Percentiles rank a stretch among this genome's conserved stretches.
phyloP scores from a whole-genome alignment of 2,329 filamentous ascomycete genomes.

The Colletotrichum destructivum region DNA sequence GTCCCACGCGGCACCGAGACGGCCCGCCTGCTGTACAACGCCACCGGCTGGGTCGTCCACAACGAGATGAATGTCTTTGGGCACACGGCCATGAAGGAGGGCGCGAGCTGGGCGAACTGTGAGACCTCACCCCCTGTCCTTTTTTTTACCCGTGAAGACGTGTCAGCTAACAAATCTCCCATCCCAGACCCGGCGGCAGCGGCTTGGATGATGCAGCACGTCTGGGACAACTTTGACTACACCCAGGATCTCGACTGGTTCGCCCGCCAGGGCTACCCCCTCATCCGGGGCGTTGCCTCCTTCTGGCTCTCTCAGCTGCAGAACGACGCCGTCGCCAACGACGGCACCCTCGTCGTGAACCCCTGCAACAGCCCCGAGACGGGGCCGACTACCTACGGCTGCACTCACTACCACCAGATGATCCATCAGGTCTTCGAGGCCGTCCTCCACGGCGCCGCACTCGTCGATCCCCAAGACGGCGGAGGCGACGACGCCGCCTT shows the following conservation, averaged over 20 bases:
- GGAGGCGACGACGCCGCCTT: constrained; percentile 47
- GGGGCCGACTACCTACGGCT: constrained; percentile 68
- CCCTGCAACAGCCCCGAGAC: constrained; percentile 73
- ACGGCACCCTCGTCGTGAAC: constrained; percentile 68
- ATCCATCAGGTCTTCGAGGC: constrained; percentile 61
- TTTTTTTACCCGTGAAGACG: constrained; percentile 32
- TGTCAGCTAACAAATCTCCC: constrained; percentile 43
- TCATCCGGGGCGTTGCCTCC: constrained; percentile 67
- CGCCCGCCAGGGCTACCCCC: constrained; percentile 63
- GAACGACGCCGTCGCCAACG: constrained; percentile 63
- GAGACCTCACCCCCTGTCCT: background rate
- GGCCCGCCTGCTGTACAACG: constrained; percentile 67
- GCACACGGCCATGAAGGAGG: constrained; percentile 61
- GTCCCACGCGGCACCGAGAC: constrained; percentile 67
- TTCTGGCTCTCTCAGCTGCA: constrained; percentile 72
- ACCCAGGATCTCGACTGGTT: constrained; percentile 64
- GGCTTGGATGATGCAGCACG: constrained; percentile 74
- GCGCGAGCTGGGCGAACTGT: constrained; percentile 52
- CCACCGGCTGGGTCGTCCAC: constrained; percentile 69
- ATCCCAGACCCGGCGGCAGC: constrained; percentile 60
- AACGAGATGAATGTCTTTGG: constrained; percentile 73
- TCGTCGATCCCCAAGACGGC: constrained; percentile 14
- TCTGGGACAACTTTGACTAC: constrained; percentile 71
- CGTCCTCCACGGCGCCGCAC: constrained; percentile 49
- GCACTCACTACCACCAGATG: constrained; percentile 68